Conservation (phyloP, 1,284 basidiomycete species). For the Irpex lacteus region DNA sequence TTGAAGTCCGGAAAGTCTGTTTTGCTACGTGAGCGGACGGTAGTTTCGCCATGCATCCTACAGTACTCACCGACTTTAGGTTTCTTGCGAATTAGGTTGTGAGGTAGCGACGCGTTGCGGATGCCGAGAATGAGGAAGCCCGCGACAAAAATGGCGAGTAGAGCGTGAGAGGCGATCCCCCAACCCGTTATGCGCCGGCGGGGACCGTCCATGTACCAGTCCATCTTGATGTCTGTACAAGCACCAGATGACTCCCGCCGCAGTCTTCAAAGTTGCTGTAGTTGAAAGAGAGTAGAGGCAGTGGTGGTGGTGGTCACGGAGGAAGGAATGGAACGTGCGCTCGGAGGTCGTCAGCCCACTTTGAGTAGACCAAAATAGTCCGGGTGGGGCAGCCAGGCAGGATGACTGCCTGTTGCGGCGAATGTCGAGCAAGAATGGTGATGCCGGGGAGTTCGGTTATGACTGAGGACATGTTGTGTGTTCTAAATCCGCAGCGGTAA, state of each 20-base stretch:
- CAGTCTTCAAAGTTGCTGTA: too few relatives aligned
- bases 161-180: slow-evolving; percentile 20
- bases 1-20: slow-evolving; percentile 55
- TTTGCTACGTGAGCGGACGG: not conserved
- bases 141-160: slow-evolving; percentile 40
- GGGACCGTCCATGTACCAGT: not conserved
- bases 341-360: not conserved
- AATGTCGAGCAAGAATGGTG: not conserved
- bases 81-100: slow-evolving; percentile 14
- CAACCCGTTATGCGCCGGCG: not conserved
- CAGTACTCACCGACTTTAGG: slow-evolving; percentile 16
- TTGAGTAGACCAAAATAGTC: not conserved
- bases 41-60: slow-evolving; percentile 1
- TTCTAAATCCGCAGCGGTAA: not conserved
- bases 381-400: not conserved
- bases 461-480: not conserved
- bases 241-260: not conserved
- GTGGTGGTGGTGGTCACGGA: not conserved
- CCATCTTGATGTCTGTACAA: not conserved
- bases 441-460: not conserved
- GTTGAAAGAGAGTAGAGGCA: not conserved
- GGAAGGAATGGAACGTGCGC: not conserved
- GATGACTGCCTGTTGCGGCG: too few relatives aligned
- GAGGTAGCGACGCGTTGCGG: slow-evolving; percentile 21
- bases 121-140: slow-evolving; percentile 37